phyloP scores from a whole-genome alignment of 75 land plant species.

The Sequoiadendron giganteum region DNA sequence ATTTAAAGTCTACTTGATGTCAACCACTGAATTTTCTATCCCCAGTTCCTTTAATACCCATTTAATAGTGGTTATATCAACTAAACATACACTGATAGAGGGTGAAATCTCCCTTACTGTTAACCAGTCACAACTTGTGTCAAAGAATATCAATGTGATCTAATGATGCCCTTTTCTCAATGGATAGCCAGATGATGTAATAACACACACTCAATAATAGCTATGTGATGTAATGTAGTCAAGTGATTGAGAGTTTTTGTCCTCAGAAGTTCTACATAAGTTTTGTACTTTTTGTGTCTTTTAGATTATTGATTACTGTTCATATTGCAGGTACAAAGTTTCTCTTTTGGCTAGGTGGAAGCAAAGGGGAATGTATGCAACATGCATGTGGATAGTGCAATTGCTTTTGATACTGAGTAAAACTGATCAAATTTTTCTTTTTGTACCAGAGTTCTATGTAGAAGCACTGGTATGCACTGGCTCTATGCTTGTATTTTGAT shows the following conservation, averaged over 20 bases:
- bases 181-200: neutral
- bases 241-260: neutral
- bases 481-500: neutral
- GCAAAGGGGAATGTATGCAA: conserved; percentile 98
- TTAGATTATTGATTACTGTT: neutral
- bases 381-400: conserved; percentile 95
- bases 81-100: neutral
- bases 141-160: neutral
- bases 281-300: neutral
- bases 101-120: neutral
- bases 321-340: conserved; percentile 71
- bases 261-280: neutral
- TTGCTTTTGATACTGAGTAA: conserved; percentile 81
- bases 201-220: neutral
- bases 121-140: neutral
- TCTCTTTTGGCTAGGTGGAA: conserved; percentile 89
- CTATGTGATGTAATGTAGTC: neutral
- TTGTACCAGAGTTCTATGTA: conserved; percentile 87
- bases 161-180: neutral
- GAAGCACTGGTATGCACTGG: conserved; percentile 77
- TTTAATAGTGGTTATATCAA: neutral
- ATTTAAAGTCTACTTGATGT: neutral
- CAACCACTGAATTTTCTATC: neutral
- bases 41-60: neutral
- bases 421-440: conserved; percentile 59